Evolutionary conservation across 371 early-diverging fungal species (phyloP).

Genomic region (Mucor lusitanicus): DNA sequence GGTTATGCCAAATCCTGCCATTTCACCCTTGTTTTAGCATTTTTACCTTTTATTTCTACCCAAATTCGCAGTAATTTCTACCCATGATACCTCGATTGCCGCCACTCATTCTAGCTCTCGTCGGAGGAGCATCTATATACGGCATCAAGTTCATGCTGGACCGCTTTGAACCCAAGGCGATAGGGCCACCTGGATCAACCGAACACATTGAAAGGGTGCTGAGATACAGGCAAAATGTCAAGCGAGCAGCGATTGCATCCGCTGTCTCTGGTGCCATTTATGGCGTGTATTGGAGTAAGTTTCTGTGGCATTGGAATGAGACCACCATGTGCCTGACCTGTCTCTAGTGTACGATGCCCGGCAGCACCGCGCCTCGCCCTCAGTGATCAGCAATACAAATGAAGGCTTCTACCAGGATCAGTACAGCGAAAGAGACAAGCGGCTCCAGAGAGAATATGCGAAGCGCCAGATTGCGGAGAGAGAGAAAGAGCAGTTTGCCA

Average conservation of each 20-base stretch:
- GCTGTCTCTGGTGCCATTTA: slow-evolving; percentile 26
- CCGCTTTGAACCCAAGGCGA: slow-evolving; percentile 35
- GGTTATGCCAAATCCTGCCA: neutral
- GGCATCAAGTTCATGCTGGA: slow-evolving; percentile 40
- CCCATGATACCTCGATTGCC: slow-evolving; percentile 50
- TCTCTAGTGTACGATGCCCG: slow-evolving; percentile 36
- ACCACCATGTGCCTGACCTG: neutral
- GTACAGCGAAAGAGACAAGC: slow-evolving; percentile 37
- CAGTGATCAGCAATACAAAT: slow-evolving; percentile 7
- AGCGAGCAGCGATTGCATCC: slow-evolving; percentile 23
- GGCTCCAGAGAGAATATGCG: slow-evolving; percentile 17
- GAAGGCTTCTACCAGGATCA: slow-evolving; percentile 40
- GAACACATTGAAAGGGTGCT: slow-evolving; percentile 29
- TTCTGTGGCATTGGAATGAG: neutral
- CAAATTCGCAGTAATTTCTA: neutral
- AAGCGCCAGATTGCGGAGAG: slow-evolving; percentile 13
- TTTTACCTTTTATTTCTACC: neutral
- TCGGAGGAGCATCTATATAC: slow-evolving; percentile 45
- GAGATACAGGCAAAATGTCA: slow-evolving; percentile 25
- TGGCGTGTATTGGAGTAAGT: slow-evolving; percentile 37
- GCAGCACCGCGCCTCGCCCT: slow-evolving; percentile 32
- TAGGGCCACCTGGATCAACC: slow-evolving; percentile 44
- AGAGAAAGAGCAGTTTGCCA: slow-evolving; percentile 16
- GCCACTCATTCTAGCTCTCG: slow-evolving; percentile 36
- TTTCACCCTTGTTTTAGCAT: neutral